These are phyloP conservation scores for Vitis vinifera DNA, from an alignment of 164 flowering plant species.

Conservation along the genomic window ASM3070453v1 NC_081818.1:18213001-18213500, in stretches of 20 bases:
- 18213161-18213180: slow-evolving; percentile 2
- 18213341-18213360: no score
- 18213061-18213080: not conserved
- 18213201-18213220: not conserved
- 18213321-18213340: no score
- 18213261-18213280: no score
- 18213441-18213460: not conserved
- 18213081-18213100: not conserved
- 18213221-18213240: not conserved
- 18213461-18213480: not conserved
- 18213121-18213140: not conserved
- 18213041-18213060: not conserved
- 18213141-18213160: not conserved
- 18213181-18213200: slow-evolving; percentile 5
- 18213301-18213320: no score
- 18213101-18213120: not conserved
- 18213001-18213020: not conserved
- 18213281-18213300: no score
- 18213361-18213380: slow-evolving; percentile 16
- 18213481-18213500: not conserved
- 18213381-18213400: slow-evolving; percentile 22
- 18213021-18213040: not conserved
- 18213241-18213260: not conserved
- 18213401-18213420: slow-evolving; percentile 4
- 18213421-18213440: slow-evolving; percentile 2